Percentiles rank a stretch among this genome's conserved stretches.
Evolutionary conservation across 2,329 filamentous ascomycete species (phyloP).

Genomic region (Pseudocercospora cruenta): DNA sequence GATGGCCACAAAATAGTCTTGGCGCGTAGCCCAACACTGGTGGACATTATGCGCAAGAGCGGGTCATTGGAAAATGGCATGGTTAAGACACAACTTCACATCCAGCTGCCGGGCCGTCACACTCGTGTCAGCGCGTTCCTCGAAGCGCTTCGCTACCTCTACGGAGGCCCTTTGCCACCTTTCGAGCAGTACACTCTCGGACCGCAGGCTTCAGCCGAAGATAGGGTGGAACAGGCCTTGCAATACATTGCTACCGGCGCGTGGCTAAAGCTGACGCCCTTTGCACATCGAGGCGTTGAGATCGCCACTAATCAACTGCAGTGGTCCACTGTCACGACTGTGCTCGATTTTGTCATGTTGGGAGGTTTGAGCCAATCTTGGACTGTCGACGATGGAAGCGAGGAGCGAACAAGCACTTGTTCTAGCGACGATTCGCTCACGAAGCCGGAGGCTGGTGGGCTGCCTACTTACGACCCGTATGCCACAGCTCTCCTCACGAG

Average conservation of each 20-base stretch:
- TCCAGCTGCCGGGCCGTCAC: slow-evolving; percentile 29
- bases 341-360: slow-evolving; percentile 62
- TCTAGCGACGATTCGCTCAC: slow-evolving; percentile 36
- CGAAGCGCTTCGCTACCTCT: slow-evolving; percentile 38
- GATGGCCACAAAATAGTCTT: slow-evolving; percentile 39
- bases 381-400: slow-evolving; percentile 37
- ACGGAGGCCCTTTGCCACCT: slow-evolving; percentile 37
- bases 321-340: slow-evolving; percentile 66
- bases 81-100: slow-evolving; percentile 24
- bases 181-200: slow-evolving; percentile 25
- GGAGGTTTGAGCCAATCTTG: slow-evolving; percentile 47
- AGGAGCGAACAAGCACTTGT: slow-evolving; percentile 43
- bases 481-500: slow-evolving; percentile 59
- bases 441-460: slow-evolving; percentile 26
- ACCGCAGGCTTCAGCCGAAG: slow-evolving; percentile 20
- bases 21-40: slow-evolving; percentile 35
- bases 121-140: slow-evolving; percentile 32
- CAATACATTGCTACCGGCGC: slow-evolving; percentile 68
- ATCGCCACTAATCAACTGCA: slow-evolving; percentile 61
- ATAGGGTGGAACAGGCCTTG: slow-evolving; percentile 49
- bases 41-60: slow-evolving; percentile 30
- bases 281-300: slow-evolving; percentile 62
- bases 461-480: slow-evolving; percentile 56
- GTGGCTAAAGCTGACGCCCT: slow-evolving; percentile 57
- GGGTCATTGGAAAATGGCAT: slow-evolving; percentile 12